Base-by-base conservation (phyloP, 345 rosid genomes). In the Boechera stricta region DNA sequence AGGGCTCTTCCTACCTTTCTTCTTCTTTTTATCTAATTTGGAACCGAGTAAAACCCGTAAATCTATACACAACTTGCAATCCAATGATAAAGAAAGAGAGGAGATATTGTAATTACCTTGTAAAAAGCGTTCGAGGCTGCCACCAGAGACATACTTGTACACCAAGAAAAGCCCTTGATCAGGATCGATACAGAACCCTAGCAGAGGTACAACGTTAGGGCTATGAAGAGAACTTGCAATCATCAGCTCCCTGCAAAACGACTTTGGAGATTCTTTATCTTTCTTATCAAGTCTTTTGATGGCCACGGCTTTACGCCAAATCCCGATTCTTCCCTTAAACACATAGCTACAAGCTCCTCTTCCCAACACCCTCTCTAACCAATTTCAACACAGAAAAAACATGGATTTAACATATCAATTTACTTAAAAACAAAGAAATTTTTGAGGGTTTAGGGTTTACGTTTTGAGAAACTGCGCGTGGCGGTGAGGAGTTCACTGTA, bases 261-360 rank as follows among this genome's bases (percentile, higher is more conserved):
- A 91, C 81, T 94, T 94, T 2, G 98, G 79, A 58, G 92, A 84
- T 65, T 94, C 98, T 77, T 87, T 92, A 66, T 92, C 97, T 74
- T 92, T 92, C 76, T 84, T 94, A 59, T 92, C 97, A 71, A 94
- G 75, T 73, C 81, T 89, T 86, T 94, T 94, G 47, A 94, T 85
- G 36, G 98, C 97, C 68, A 94, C 87, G 1, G 82, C 69, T 65
- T 87, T 87, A 75, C 90, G 81, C 87, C 90, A 81, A 41, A 94
- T 12, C 70, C 97, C 97, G 67, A 92, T 83, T 89, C 82, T 88
- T 18, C 97, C 98, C 57, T 92, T 88, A 77, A 86, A 94, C 29
- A 94, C 97, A 84, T 79, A 90, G 88, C 98, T 94, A 81, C 85
- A 78, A 56, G 97, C 97, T 77, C 98, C 98, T 84, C 95, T 89